Evolutionary conservation across 352 stramenopile genomes (phyloP).

Genomic region (Plasmopara halstedii): DNA sequence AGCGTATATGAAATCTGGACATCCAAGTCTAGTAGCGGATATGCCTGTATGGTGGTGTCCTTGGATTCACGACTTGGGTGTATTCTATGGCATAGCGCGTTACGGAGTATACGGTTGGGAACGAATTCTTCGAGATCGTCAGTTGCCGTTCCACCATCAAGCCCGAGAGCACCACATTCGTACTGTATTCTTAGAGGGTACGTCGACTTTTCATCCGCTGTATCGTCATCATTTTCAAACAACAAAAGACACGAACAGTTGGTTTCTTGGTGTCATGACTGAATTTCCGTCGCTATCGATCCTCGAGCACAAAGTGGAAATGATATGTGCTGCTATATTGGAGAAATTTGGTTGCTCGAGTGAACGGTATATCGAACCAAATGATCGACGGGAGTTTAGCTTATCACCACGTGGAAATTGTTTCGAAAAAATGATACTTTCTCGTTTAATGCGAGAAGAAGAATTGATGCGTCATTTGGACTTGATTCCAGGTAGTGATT

Average conservation of each 20-base stretch:
- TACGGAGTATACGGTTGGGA: constrained; percentile 72
- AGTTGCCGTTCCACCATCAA: constrained; percentile 64
- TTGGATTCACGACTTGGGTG: constrained; percentile 75
- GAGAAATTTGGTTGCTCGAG: constrained; percentile 1
- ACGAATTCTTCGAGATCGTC: constrained; percentile 56
- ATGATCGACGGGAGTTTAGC: constrained; percentile 58
- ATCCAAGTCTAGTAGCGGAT: constrained; percentile 42
- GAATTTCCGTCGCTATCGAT: constrained; percentile 69
- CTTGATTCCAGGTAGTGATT: background rate
- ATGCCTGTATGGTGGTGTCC: constrained; percentile 88
- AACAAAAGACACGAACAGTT: constrained; percentile 33
- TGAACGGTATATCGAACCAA: constrained; percentile 42
- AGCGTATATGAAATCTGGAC: constrained; percentile 50
- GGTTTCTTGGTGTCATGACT: constrained; percentile 55
- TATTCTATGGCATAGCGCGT: constrained; percentile 75
- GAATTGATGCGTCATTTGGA: constrained; percentile 23
- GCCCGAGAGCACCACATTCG: constrained; percentile 67
- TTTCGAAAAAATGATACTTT: constrained; percentile 38
- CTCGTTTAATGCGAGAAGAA: constrained; percentile 29
- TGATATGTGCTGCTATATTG: constrained; percentile 41
- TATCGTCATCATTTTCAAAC: constrained; percentile 62
- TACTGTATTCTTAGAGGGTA: constrained; percentile 62
- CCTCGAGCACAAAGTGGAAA: constrained; percentile 67
- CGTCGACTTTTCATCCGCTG: constrained; percentile 37
- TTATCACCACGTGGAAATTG: constrained; percentile 50